Percentiles rank a stretch among this genome's conserved stretches.
These are phyloP conservation scores for Mrakia frigida DNA, from an alignment of 768 basidiomycete genomes.

Conservation along the genomic window DNA sequence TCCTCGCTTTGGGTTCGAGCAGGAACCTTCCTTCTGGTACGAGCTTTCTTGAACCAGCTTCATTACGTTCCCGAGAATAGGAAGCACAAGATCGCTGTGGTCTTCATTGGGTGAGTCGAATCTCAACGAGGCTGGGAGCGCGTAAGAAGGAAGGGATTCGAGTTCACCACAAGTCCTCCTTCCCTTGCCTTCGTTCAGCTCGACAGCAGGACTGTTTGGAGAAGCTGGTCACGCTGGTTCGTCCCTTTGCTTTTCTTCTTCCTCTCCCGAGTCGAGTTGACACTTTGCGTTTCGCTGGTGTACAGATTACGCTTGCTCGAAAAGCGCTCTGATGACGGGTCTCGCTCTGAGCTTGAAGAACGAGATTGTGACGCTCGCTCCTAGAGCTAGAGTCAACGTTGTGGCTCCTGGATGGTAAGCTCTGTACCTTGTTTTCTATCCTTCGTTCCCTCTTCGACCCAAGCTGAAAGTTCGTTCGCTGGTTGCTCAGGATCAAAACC, in stretches of 20 bases:
- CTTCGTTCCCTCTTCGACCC: neutral
- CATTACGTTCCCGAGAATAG: conserved; percentile 43
- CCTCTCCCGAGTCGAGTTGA: neutral
- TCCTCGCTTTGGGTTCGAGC: neutral
- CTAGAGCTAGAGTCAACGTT: conserved; percentile 63
- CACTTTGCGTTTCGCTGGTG: neutral
- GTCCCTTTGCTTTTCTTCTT: neutral
- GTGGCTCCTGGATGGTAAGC: conserved; percentile 60
- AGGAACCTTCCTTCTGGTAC: conserved; percentile 58
- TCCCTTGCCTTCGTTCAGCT: neutral
- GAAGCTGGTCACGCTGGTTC: conserved; percentile 53
- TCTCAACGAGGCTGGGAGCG: neutral
- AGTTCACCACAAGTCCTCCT: neutral
- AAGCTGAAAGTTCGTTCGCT: neutral
- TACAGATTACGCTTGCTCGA: conserved; percentile 37
- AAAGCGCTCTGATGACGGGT: conserved; percentile 45
- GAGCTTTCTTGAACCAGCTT: conserved; percentile 56
- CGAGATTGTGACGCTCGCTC: conserved; percentile 71
- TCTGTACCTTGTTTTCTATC: conserved; percentile 2
- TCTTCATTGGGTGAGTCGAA: conserved; percentile 53
- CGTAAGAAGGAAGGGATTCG: neutral
- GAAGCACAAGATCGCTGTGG: conserved; percentile 56
- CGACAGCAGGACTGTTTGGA: conserved; percentile 64
- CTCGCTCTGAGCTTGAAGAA: conserved; percentile 65
- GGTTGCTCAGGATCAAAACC: conserved; percentile 43